Base-by-base conservation (phyloP, 768 basidiomycete species). In the Cystofilobasidium bisporidii region DNA sequence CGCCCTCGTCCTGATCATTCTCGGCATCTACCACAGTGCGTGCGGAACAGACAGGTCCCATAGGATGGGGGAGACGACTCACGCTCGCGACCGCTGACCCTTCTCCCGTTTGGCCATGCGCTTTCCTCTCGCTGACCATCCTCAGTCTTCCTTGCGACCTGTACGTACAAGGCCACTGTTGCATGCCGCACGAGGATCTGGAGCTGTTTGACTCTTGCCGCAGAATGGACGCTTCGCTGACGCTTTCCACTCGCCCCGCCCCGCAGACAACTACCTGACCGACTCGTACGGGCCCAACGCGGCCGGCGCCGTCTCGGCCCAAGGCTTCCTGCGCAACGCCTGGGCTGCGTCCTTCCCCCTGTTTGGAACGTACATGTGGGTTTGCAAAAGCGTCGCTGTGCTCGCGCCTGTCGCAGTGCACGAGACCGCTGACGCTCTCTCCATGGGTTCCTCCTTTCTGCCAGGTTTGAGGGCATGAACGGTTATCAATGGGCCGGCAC, bases 1-100 rank as follows among this genome's bases (percentile, higher is more conserved):
- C 43, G 65, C 71, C 0, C 69, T 73, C 43, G 69, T 73, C 0
- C 65, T 65, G 22, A 71, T 72, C 50, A 69, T 72, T 63, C 26
- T 72, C 45, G 64, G 69, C 20, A 71, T 69, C 55, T 71, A 71
- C 60, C 65, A 63, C 67, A 67, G 36, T 36, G 36, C 36, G 36
- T 36, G 36, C n/a, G n/a, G n/a, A n/a, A n/a, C n/a, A n/a, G n/a
- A n/a, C n/a, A n/a, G n/a, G n/a, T n/a, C n/a, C n/a, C n/a, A n/a
- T n/a, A n/a, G n/a, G n/a, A n/a, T n/a, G n/a, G n/a, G n/a, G n/a
- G n/a, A n/a, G n/a, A n/a, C n/a, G n/a, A n/a, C n/a, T n/a, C n/a
- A n/a, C n/a, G n/a, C n/a, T n/a, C n/a, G n/a, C n/a, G n/a, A n/a
- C n/a, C n/a, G n/a, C n/a, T n/a, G n/a, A n/a, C n/a, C n/a, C n/a